Evolutionary conservation across 805 yeast genomes (phyloP), one percentile per base, ranked within the genome.

Genomic region (Kluyveromyces wickerhamii): DNA sequence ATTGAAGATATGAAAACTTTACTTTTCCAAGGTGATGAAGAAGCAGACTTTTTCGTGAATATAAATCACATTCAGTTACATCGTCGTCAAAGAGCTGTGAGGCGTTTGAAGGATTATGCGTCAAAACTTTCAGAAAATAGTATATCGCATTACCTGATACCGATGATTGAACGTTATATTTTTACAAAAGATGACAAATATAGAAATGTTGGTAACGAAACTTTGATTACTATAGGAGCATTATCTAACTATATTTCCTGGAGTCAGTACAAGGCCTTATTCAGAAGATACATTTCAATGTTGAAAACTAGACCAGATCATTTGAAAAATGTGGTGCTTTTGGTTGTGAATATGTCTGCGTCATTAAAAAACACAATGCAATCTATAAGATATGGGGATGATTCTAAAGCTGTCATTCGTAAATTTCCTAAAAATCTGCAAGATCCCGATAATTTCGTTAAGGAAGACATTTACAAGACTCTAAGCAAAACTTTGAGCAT

Each of bases 71-170:
- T 89, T 23, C 98, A 89, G 61, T 48, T 80, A 7, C 86, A 80
- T 50, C 74, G 94, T 60, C 79, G 96, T 47, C 87, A 82, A 55
- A 71, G 87, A 48, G 95, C 97, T 0, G 67, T 89, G 15, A 71
- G 75, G 48, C 69, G 82, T 39, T 59, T 88, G 19, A 68, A 69
- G 8, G 75, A 66, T 4, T 48, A 67, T 27, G 70, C 74, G 5
- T 38, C 54, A 14, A 43, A 63, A 5, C 56, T 88, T 5, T 57
- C 72, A 0, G 72, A 72, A 17, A 60, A 63, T 23, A 78, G 76
- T 45, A 73, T 89, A 35, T 70, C 94, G 0, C 92, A 84, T 49
- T 87, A 80, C 52, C 49, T 92, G 27, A 60, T 92, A 37, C 97
- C 98, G 4, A 72, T 88, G 43, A 67, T 88, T 40, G 97, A 92